phyloP scores from a whole-genome alignment of 2,329 filamentous ascomycete species.

The Epichloe sylvatica region DNA sequence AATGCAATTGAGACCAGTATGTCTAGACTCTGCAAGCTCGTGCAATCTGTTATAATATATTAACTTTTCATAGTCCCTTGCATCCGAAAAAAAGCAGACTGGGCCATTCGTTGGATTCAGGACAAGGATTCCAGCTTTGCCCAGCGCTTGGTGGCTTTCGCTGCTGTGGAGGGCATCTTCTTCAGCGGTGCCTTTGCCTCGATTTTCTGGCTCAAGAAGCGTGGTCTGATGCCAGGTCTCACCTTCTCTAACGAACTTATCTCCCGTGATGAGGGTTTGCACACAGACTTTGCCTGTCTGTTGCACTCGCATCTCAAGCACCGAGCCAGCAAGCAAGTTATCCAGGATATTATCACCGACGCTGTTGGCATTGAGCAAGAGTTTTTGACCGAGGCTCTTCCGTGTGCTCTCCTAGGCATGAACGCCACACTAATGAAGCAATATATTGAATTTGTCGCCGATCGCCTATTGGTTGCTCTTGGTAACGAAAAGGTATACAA shows the following conservation, averaged over 20 bases:
- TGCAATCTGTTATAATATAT: background rate
- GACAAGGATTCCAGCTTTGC: slow-evolving; percentile 92
- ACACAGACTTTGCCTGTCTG: slow-evolving; percentile 97
- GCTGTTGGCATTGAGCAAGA: slow-evolving; percentile 93
- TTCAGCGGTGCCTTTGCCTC: slow-evolving; percentile 97
- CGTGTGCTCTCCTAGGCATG: slow-evolving; percentile 90
- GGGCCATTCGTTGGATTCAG: slow-evolving; percentile 88
- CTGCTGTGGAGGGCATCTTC: slow-evolving; percentile 98
- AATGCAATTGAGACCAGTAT: slow-evolving; percentile 96
- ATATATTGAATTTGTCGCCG: slow-evolving; percentile 99
- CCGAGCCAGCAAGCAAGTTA: slow-evolving; percentile 68
- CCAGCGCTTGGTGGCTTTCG: slow-evolving; percentile 89
- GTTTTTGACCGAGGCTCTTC: slow-evolving; percentile 91
- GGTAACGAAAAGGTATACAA: slow-evolving; percentile 94
- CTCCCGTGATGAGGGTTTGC: slow-evolving; percentile 96
- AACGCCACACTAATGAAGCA: slow-evolving; percentile 96
- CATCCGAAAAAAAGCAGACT: slow-evolving; percentile 97
- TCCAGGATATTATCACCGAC: slow-evolving; percentile 82
- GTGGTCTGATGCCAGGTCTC: slow-evolving; percentile 93
- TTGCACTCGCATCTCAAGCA: slow-evolving; percentile 95
- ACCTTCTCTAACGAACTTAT: slow-evolving; percentile 99
- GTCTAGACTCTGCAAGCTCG: slow-evolving; percentile 18
- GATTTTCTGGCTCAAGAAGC: slow-evolving; percentile 99
- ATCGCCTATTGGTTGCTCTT: slow-evolving; percentile 81
- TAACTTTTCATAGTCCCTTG: slow-evolving; percentile 53